Evolutionary conservation across 768 basidiomycete genomes (phyloP), one percentile per base, ranked within the genome.

Genomic region (Auriscalpium orientale): DNA sequence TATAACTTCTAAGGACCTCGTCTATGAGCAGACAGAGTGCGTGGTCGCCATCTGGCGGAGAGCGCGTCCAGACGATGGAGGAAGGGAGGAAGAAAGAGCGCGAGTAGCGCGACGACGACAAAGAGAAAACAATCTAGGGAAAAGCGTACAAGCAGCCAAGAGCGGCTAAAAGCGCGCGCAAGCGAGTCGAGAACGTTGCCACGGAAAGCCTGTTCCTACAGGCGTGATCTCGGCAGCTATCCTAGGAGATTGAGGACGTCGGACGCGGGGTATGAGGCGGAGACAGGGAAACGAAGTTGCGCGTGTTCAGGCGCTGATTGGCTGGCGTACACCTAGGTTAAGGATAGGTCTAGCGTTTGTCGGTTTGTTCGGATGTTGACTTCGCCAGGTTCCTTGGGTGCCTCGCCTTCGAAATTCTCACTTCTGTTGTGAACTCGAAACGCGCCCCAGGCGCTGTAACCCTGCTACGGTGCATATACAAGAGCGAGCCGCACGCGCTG

Each of bases 1-100:
- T 20, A 60, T 57, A 7, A 51, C 50, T n/a, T 54, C 61, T 57
- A 5, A 62, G 47, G 34, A 62, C 22, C 50, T 62, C 61, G 46
- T 62, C 61, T 60, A 62, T 9, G 35, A 60, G 61, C 44, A 62
- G 61, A 60, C 61, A 8, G 52, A 50, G 47, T 62, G 61, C 61
- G 60, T 62, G 35, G 45, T n/a, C 51, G 18, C 7, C 45, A 36
- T 34, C 8, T 16, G 33, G 8, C 16, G 35, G 38, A 47, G 18
- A 18, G 21, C 10, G 21, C 10, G 46, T 10, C 10, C 21, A 47
- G 13, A 22, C 10, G 46, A 47, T 8, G 21, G 18, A 47, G 46
- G 21, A 22, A 16, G 46, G 9, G 18, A 11, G 46, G 18, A 47
- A 47, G 21, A 47, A 47, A 9, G 46, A 9, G 10, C 38, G 38